These are phyloP conservation scores for Eucalyptus decipiens DNA, from an alignment of 345 rosid genomes.

Conservation along the genomic window DNA sequence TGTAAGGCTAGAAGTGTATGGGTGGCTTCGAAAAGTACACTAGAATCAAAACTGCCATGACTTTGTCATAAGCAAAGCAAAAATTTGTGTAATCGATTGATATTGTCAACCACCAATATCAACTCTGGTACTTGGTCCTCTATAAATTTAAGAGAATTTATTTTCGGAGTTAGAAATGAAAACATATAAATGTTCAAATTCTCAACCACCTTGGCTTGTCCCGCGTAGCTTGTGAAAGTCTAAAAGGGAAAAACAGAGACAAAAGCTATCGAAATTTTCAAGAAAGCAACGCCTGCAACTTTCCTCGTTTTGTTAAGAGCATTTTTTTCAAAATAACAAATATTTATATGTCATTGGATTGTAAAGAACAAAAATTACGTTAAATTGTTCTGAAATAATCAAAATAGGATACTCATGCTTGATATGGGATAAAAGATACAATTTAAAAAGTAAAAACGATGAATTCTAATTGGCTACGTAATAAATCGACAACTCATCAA, in stretches of 20 bases:
- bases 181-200: no score
- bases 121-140: no score
- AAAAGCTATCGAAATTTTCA: neutral
- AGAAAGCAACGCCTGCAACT: neutral
- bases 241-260: neutral
- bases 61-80: neutral
- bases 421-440: neutral
- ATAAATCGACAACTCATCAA: neutral
- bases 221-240: neutral
- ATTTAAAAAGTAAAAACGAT: neutral
- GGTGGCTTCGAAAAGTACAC: no score
- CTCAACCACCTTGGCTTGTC: neutral
- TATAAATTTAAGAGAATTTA: no score
- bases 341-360: neutral
- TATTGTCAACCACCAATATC: no score
- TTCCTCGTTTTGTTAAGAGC: neutral
- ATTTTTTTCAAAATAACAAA: no score
- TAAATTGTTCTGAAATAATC: neutral
- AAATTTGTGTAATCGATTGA: no score
- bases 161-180: no score
- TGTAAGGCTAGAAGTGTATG: no score
- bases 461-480: neutral
- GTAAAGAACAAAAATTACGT: neutral
- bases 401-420: neutral
- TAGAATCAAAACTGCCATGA: neutral